phyloP scores from a whole-genome alignment of 768 basidiomycete genomes.

The Filobasidium floriforme region DNA sequence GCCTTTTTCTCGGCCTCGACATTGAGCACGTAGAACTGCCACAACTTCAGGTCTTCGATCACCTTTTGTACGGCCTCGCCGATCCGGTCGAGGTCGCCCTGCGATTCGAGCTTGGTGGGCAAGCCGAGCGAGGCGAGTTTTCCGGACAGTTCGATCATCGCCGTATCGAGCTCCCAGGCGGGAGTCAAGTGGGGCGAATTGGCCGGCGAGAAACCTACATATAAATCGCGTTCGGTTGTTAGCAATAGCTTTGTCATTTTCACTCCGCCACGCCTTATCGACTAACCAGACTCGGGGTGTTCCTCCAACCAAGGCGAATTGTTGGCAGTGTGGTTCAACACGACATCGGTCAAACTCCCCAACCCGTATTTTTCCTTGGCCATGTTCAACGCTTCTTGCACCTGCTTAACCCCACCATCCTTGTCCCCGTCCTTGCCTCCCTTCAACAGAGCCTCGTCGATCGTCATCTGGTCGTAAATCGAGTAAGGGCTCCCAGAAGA shows the following conservation, averaged over 20 bases:
- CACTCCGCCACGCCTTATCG: not conserved
- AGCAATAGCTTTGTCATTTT: not conserved
- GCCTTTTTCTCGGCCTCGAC: constrained; percentile 57
- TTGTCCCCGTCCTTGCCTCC: constrained; percentile 35
- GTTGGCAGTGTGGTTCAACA: constrained; percentile 93
- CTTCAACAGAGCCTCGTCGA: constrained; percentile 66
- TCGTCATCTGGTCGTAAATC: constrained; percentile 75
- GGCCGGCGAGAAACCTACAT: constrained; percentile 71
- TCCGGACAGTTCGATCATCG: constrained; percentile 71
- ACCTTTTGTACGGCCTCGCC: constrained; percentile 57
- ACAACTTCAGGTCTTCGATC: constrained; percentile 63
- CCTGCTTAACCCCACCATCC: constrained; percentile 54
- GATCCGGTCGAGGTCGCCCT: constrained; percentile 62
- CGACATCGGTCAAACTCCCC: constrained; percentile 85
- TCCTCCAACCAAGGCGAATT: constrained; percentile 84
- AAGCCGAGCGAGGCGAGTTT: constrained; percentile 60
- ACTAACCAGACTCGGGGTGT: constrained; percentile 88
- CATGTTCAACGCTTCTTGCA: constrained; percentile 59
- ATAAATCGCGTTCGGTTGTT: not conserved
- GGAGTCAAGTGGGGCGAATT: constrained; percentile 87
- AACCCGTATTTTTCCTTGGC: constrained; percentile 82
- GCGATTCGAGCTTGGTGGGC: constrained; percentile 60
- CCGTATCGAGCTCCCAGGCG: constrained; percentile 85
- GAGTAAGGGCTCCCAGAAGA: constrained; percentile 87
- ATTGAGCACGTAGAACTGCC: constrained; percentile 92